Evolutionary conservation across 306 rosid species (phyloP), one percentile per base, ranked within the genome.

Genomic region (Trifolium fragiferum): DNA sequence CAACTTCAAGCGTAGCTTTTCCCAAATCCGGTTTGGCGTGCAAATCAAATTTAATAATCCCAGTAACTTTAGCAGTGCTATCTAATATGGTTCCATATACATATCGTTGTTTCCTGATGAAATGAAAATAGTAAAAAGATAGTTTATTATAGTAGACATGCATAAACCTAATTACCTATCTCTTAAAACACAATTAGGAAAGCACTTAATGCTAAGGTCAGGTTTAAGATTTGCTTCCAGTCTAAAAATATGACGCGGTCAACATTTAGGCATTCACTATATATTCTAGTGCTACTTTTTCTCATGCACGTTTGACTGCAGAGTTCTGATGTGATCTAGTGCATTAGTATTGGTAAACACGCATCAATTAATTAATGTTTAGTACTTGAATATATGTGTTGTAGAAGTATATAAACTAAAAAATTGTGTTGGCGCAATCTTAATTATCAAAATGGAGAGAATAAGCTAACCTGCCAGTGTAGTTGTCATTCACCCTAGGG

Each of bases 401-500:
- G n/a, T n/a, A n/a, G n/a, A n/a, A n/a, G n/a, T n/a, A 33, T 33
- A 33, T 33, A 33, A 33, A 33, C 7, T 33, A 33, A 33, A 33
- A 33, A 33, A 33, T 6, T 33, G 5, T 33, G 37, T 33, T 33
- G 37, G 37, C 7, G 5, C 7, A 33, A 33, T 5, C 37, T 5
- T 30, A 59, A 68, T 63, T 74, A 54, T 76, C 57, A 25, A 51
- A 7, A 49, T 23, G 13, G 1, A 58, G 25, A 79, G 54, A 58
- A 30, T 21, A 72, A 50, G 16, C 15, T 54, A 83, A 90, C 97
- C 99, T 94, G 75, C 97, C 90, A 8, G 95, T 92, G 88, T 91
- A 94, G 88, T 86, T 84, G 76, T 94, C 99, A 62, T 94, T 94
- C 75, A 94, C 89, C 82, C 97, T 83, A 50, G 99, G 99, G 80